A percentile compares a stretch with the other conserved stretches of the same genome.
Conservation (phyloP, 1,284 basidiomycete genomes). For the Ganoderma sp. region DNA sequence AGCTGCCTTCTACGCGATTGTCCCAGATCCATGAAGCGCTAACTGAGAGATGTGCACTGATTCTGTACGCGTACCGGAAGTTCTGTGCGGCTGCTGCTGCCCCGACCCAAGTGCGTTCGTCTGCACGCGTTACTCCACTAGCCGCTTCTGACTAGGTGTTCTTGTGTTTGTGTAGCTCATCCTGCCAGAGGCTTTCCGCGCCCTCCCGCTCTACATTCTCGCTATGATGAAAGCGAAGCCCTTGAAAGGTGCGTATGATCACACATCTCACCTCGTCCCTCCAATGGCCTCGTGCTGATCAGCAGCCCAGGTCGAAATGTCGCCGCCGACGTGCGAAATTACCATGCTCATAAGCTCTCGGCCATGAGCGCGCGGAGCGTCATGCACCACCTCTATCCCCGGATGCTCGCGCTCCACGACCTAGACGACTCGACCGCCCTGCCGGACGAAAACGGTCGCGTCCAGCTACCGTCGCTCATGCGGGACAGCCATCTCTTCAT, state of each 20-base stretch:
- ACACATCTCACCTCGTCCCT: slow-evolving; percentile 6
- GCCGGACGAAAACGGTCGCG: slow-evolving; percentile 64
- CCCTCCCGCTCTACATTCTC: slow-evolving; percentile 85
- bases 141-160: slow-evolving; percentile 1
- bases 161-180: slow-evolving; percentile 65
- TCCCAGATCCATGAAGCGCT: slow-evolving; percentile 83
- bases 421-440: slow-evolving; percentile 77
- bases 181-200: slow-evolving; percentile 92
- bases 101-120: slow-evolving; percentile 74
- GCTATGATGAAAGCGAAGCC: slow-evolving; percentile 91
- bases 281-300: slow-evolving; percentile 8
- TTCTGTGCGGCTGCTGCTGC: slow-evolving; percentile 89
- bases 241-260: slow-evolving; percentile 72
- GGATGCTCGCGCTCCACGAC: slow-evolving; percentile 89
- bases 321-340: slow-evolving; percentile 91
- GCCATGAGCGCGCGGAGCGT: slow-evolving; percentile 72
- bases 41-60: slow-evolving; percentile 84
- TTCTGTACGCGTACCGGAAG: slow-evolving; percentile 88
- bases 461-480: slow-evolving; percentile 82
- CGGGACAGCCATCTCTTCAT: slow-evolving; percentile 87
- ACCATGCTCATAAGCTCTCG: slow-evolving; percentile 80
- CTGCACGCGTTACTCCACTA: not conserved
- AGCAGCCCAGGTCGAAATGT: slow-evolving; percentile 75
- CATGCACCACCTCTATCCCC: slow-evolving; percentile 89
- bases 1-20: slow-evolving; percentile 67